Conservation (phyloP, 441 rosid species). For the Erodium chrysanthum region DNA sequence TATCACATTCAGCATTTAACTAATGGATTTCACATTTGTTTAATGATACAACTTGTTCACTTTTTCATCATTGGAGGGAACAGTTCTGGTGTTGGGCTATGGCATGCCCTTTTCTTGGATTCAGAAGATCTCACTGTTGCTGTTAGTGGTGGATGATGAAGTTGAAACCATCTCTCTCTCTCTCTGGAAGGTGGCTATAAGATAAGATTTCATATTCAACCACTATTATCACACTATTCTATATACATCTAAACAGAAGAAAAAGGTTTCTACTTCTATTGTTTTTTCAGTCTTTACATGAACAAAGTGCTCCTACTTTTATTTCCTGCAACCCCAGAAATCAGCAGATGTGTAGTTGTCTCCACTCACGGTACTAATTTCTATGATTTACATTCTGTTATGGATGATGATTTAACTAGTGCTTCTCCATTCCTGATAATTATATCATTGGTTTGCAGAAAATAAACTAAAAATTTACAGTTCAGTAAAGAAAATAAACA, state of each 20-base stretch:
- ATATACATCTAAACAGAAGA: not conserved
- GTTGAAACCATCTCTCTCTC: not conserved
- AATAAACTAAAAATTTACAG: not conserved
- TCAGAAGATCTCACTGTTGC: conserved; percentile 28
- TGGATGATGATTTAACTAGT: not conserved
- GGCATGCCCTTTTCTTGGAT: conserved; percentile 21
- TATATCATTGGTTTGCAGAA: not conserved
- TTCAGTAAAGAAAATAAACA: not conserved
- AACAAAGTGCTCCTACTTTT: not conserved
- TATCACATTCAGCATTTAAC: conserved; percentile 13
- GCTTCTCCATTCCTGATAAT: not conserved
- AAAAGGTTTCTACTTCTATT: not conserved
- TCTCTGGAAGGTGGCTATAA: not conserved
- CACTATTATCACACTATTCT: not conserved
- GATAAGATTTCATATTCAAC: not conserved
- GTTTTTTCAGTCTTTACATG: not conserved
- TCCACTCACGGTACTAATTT: no score
- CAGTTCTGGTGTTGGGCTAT: conserved; percentile 19
- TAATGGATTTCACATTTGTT: conserved; percentile 23
- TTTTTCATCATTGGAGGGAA: conserved; percentile 14
- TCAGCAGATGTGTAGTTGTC: not conserved
- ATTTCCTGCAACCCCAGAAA: not conserved
- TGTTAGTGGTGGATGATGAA: conserved; percentile 39
- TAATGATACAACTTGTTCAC: conserved; percentile 20
- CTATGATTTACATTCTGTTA: no score